phyloP scores from a whole-genome alignment of 1,284 basidiomycete genomes.

The Fomitopsis schrenkii region DNA sequence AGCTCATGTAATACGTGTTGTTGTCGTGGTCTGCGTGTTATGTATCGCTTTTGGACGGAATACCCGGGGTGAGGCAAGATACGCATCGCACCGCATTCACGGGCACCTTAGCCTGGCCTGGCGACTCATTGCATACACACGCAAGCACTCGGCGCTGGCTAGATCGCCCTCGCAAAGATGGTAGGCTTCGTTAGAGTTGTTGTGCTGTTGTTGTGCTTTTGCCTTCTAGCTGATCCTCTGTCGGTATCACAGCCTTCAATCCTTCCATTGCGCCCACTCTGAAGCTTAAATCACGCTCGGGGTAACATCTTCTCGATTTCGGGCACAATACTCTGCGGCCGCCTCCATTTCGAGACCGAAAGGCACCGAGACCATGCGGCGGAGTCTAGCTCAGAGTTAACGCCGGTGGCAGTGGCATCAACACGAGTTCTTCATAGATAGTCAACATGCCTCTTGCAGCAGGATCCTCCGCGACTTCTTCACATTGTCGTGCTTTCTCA shows the following conservation, averaged over 20 bases:
- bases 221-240: not conserved
- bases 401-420: not conserved
- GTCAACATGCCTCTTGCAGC: not conserved
- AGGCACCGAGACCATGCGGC: not conserved
- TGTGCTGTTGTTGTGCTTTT: not conserved
- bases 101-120: too few species aligned
- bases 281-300: not conserved
- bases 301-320: not conserved
- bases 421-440: not conserved
- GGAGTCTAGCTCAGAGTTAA: too few species aligned
- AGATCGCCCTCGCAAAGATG: not conserved
- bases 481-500: not conserved
- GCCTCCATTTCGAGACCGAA: too few species aligned
- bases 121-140: too few species aligned
- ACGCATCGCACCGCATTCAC: not conserved
- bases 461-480: not conserved
- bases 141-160: not conserved
- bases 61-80: too few species aligned
- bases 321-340: not conserved
- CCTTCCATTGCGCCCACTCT: not conserved
- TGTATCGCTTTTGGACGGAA: slow-evolving; percentile 1
- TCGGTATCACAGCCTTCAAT: not conserved
- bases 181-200: not conserved
- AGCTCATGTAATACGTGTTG: slow-evolving; percentile 38
- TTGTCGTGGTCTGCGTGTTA: slow-evolving; percentile 4